These are phyloP conservation scores for Exophiala oligosperma DNA, from an alignment of 2,329 filamentous ascomycete genomes.

Conservation along the genomic window DNA sequence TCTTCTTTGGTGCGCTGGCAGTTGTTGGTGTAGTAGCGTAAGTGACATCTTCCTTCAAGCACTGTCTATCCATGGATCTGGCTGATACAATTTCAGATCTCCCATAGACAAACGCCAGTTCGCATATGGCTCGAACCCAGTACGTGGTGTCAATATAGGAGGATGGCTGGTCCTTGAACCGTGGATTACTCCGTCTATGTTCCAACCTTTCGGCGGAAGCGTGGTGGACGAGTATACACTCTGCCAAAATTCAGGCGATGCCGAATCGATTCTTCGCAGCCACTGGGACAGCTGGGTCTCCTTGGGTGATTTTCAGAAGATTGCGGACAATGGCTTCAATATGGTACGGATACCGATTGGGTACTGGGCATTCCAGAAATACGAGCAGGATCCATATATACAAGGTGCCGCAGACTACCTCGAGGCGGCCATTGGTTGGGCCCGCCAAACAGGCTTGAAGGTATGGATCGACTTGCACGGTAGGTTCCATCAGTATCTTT, in stretches of 20 bases:
- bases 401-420: constrained; percentile 61
- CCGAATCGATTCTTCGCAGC: constrained; percentile 46
- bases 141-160: constrained; percentile 62
- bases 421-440: constrained; percentile 60
- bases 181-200: constrained; percentile 64
- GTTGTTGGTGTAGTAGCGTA: constrained; percentile 20
- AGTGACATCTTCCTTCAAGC: background rate
- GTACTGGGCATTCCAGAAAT: constrained; percentile 61
- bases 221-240: constrained; percentile 60
- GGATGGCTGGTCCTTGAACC: constrained; percentile 66
- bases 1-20: constrained; percentile 20
- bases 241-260: constrained; percentile 52
- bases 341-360: constrained; percentile 66
- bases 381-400: constrained; percentile 60
- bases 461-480: constrained; percentile 69
- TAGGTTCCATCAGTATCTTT: constrained; percentile 7
- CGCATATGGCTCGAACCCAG: constrained; percentile 23
- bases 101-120: constrained; percentile 24
- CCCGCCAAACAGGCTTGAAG: constrained; percentile 57
- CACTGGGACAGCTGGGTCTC: constrained; percentile 64
- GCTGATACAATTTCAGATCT: constrained; percentile 10
- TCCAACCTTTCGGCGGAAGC: constrained; percentile 48
- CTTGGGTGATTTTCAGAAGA: constrained; percentile 56
- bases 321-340: constrained; percentile 54
- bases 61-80: background rate